Base-by-base conservation (phyloP, 257 asterid species). In the Paulownia fortunei region DNA sequence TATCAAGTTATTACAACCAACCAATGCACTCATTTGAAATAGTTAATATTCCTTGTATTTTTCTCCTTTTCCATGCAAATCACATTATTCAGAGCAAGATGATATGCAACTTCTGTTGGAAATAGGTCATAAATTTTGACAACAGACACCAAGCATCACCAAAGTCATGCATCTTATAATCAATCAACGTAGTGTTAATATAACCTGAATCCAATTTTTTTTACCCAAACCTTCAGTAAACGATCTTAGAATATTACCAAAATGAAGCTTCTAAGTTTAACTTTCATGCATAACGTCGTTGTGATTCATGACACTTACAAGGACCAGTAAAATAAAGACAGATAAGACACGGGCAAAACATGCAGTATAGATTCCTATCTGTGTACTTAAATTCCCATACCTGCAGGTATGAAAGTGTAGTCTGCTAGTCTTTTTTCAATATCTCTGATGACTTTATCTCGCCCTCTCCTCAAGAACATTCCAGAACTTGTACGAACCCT, bases 401-500 rank as follows among this genome's bases (percentile, higher is more conserved):
- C 98, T 83, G 55, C 92, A 82, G 99, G 99, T 74, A 94, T 92
- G 80, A 91, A 94, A 60, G 97, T 79, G 73, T 63, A 92, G 74
- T 91, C 93, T 44, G 99, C 97, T 71, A 94, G 91, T 81, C 98
- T 82, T 80, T 89, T 88, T 82, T 92, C 99, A 46, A 92, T 92
- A 47, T 71, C 80, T 76, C 81, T 82, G 80, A 94, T 81, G 74
- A 91, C 74, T 86, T 90, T 87, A 82, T 91, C 97, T 49, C 87
- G 84, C 24, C 95, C 98, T 80, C 96, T 91, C 81, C 81, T 84
- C 82, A 94, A 81, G 84, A 94, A 94, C 84, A 82, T 90, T 76
- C 96, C 97, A 10, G 95, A 89, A 81, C 95, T 94, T 67, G 98
- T 94, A 18, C 99, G 99, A 49, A 87, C 96, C 92, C 98, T 94